These are phyloP conservation scores for Auricularia heimuer DNA, from an alignment of 768 basidiomycete species.

Conservation along the genomic window DNA sequence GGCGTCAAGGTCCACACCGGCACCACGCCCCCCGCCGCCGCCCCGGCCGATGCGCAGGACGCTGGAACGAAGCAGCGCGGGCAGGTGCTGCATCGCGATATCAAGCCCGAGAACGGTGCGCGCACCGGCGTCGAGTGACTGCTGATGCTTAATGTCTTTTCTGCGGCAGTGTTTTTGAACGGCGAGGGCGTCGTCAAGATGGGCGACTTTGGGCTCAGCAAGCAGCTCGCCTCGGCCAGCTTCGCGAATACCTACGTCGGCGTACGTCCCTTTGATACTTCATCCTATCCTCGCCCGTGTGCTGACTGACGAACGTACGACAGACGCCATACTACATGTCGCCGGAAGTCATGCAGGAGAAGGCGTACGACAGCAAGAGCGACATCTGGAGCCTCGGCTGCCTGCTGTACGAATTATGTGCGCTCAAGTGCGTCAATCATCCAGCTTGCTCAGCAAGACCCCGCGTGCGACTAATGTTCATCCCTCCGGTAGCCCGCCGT, in stretches of 20 bases:
- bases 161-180: conserved; percentile 72
- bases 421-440: conserved; percentile 46
- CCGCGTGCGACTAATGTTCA: background rate
- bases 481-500: conserved; percentile 47
- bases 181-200: conserved; percentile 80
- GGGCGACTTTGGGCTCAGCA: conserved; percentile 93
- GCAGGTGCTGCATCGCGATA: conserved; percentile 81
- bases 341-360: conserved; percentile 95
- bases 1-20: conserved; percentile 29
- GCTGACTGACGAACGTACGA: too few species aligned
- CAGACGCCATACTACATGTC: conserved; percentile 99
- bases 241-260: conserved; percentile 98
- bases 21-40: conserved; percentile 9
- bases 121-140: too few species aligned
- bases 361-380: conserved; percentile 93
- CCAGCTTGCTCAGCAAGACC: too few species aligned
- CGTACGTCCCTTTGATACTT: conserved; percentile 36
- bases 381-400: conserved; percentile 99
- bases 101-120: conserved; percentile 96
- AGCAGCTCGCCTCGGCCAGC: conserved; percentile 76
- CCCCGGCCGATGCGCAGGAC: background rate
- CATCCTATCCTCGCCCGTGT: background rate
- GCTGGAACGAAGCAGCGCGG: background rate
- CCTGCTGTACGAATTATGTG: conserved; percentile 92
- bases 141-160: too few species aligned